Percentiles rank a stretch among this genome's conserved stretches.
Evolutionary conservation across 495 filamentous ascomycete species (phyloP).

Genomic region (Cudoniella acicularis): DNA sequence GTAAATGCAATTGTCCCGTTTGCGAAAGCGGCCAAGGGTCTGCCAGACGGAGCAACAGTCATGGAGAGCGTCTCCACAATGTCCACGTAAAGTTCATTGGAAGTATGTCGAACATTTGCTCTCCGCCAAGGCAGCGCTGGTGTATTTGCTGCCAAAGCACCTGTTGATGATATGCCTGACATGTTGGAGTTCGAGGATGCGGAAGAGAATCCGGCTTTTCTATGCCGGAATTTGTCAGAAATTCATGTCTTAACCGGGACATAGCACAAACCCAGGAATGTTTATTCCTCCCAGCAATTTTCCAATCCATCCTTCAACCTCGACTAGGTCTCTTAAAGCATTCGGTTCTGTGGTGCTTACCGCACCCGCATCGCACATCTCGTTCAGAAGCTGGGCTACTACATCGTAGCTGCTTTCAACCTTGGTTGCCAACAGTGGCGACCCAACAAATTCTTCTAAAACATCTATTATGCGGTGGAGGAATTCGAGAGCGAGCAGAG

Average conservation of each 20-base stretch:
- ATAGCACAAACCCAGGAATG: constrained; percentile 59
- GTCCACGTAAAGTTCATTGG: constrained; percentile 96
- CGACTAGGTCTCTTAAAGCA: constrained; percentile 84
- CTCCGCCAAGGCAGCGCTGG: constrained; percentile 75
- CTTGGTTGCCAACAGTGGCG: constrained; percentile 79
- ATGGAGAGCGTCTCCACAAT: constrained; percentile 86
- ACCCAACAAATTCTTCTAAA: constrained; percentile 90
- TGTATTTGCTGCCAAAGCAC: constrained; percentile 31
- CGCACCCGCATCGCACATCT: constrained; percentile 95
- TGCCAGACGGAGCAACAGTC: constrained; percentile 83
- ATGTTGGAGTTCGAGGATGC: constrained; percentile 19
- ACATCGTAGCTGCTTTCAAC: constrained; percentile 91
- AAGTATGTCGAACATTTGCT: constrained; percentile 90
- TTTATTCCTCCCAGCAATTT: constrained; percentile 87
- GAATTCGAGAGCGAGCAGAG: constrained; percentile 93
- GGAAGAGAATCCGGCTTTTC: constrained; percentile 24
- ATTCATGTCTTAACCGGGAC: not conserved
- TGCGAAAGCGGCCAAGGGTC: constrained; percentile 79
- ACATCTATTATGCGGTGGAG: constrained; percentile 90
- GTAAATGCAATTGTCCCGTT: constrained; percentile 94
- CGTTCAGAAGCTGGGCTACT: constrained; percentile 84
- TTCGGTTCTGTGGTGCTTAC: constrained; percentile 91
- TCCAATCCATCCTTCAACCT: constrained; percentile 83
- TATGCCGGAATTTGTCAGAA: constrained; percentile 1
- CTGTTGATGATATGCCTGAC: constrained; percentile 25